Base-by-base conservation (phyloP, 73 alveolate species). In the Stentor roeselii region DNA sequence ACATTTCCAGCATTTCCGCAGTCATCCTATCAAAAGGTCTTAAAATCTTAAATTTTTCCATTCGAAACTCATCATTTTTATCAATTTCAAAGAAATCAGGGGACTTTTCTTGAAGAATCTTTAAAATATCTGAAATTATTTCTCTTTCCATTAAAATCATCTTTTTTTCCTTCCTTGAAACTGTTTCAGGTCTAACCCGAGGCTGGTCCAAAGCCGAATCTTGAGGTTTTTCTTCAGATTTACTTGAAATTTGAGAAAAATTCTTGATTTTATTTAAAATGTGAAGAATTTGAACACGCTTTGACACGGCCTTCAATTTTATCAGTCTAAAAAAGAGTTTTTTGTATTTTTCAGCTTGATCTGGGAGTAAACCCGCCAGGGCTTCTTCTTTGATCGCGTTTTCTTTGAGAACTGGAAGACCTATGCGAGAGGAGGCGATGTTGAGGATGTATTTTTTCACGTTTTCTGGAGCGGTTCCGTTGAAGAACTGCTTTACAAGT, bases 81-180 rank as follows among this genome's bases (percentile, higher is more conserved):
- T 50, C 21, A 50, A 21, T 50, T 50, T 50, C 21, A 11, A 50
- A 50, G 21, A 11, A 50, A 6, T 6, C 67, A 50, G 98, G 96
- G 60, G 93, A 86, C 21, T 92, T 93, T 78, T 97, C 98, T 89
- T 95, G 93, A 87, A 95, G 91, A 30, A 89, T 93, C 86, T 67
- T 92, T 59, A 93, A 75, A 75, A 95, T 86, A 84, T 95, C 99
- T 86, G 92, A 89, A 3, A 94, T 88, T 14, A 95, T 75, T 75
- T 84, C 91, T 42, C 93, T 94, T 77, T 95, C 99, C 42, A 67
- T 15, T 32, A 67, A 21, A 34, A 32, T 15, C 41, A 67, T 67
- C 21, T 50, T 50, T 21, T 21, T 50, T 27, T 67, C 67, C 21
- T 50, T 50, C 6, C 21, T 40, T 30, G 37, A 40, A 15, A 15